Evolutionary conservation across 2,329 filamentous ascomycete species (phyloP).

Genomic region (Coniochaeta hoffmannii): DNA sequence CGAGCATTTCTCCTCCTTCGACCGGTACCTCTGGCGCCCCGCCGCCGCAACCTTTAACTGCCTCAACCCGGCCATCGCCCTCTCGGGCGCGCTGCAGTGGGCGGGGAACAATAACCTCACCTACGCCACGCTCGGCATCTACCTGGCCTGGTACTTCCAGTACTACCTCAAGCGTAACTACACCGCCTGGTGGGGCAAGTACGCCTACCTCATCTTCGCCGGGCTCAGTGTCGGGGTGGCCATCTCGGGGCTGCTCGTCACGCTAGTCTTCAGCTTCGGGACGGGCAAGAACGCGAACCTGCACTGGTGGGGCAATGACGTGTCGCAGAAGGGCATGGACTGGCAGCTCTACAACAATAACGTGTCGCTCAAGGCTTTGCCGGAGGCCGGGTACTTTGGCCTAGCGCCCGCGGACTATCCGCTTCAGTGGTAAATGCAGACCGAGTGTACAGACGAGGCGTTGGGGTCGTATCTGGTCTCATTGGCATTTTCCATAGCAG

Average conservation of each 20-base stretch:
- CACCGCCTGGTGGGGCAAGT: constrained; percentile 21
- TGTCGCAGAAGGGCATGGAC: neutral
- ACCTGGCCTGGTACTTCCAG: constrained; percentile 19
- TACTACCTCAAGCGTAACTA: constrained; percentile 20
- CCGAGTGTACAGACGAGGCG: too few species aligned
- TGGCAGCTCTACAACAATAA: constrained; percentile 5
- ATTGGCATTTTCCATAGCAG: too few species aligned
- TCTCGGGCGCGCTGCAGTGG: constrained; percentile 21
- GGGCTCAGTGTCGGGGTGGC: constrained; percentile 18
- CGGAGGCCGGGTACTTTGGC: constrained; percentile 1
- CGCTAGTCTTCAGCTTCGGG: constrained; percentile 26
- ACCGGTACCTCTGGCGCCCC: constrained; percentile 16
- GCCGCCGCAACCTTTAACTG: constrained; percentile 7
- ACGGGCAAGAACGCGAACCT: neutral
- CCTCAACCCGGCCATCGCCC: constrained; percentile 15
- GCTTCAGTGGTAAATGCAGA: constrained; percentile 1
- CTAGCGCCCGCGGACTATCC: neutral
- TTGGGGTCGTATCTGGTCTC: too few species aligned
- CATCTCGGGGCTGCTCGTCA: constrained; percentile 36
- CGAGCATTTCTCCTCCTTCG: constrained; percentile 12
- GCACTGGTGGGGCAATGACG: neutral
- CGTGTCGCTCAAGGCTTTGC: neutral
- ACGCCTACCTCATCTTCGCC: constrained; percentile 18
- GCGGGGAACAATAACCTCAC: constrained; percentile 20
- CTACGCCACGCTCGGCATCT: constrained; percentile 21